Base-by-base conservation (phyloP, 2,329 filamentous ascomycete genomes). In the Graphiopsis chlorocephala region DNA sequence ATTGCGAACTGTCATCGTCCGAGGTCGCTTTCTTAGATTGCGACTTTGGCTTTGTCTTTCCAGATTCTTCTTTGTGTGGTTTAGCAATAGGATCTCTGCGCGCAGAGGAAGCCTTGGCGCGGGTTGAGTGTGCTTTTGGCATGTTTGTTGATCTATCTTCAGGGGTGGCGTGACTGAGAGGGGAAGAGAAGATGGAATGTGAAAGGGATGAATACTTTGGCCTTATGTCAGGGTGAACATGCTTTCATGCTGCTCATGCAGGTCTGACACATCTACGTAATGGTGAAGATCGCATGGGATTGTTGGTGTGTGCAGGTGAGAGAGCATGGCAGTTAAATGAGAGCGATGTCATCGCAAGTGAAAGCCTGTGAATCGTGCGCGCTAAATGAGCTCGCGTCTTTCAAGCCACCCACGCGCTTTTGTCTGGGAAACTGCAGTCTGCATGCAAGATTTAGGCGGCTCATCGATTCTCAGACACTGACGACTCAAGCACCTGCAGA, bases 191-290 rank as follows among this genome's bases (percentile, higher is more conserved):
- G n/a, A 31, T 56, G 53, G 20, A 56, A 38, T 20, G 53, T 38
- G 31, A 31, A 38, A 58, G 33, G 35, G 23, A 58, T 45, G 35
- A 15, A 58, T 45, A 58, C 35, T 45, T 58, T 25, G 14, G 23
- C 23, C 31, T 38, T 45, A 28, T 58, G 20, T 58, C 53, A 45
- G 55, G 55, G 35, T 38, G 25, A 50, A 61, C 28, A 35, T 35
- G 45, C 28, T 38, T 58, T 58, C 29, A 45, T 25, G 55, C 23
- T 28, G 26, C n/a, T 25, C 55, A 45, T 42, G 58, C 58, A 61
- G 45, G 58, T 50, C 48, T 61, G 23, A 58, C 33, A 45, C 20
- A 45, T 35, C 58, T 50, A 61, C 58, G 58, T 61, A 61, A 61
- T 48, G 14, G 26, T 50, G 58, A 61, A 61, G 58, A 61, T 61